A percentile compares a stretch with the other conserved stretches of the same genome.
These are phyloP conservation scores for Aspergillus sclerotialis DNA, from an alignment of 2,329 filamentous ascomycete species.

Conservation along the genomic window DNA sequence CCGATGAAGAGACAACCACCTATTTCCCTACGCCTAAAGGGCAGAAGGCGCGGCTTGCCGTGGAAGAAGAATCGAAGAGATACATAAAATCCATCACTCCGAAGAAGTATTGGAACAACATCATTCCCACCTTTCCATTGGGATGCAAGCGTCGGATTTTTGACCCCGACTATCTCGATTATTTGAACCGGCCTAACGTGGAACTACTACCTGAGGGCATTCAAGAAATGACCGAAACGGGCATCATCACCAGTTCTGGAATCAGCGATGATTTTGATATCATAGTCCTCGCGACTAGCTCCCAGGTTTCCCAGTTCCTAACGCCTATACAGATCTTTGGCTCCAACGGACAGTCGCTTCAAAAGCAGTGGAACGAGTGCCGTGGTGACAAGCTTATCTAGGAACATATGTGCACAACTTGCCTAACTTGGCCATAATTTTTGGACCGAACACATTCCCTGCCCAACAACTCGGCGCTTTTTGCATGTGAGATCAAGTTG, in stretches of 20 bases:
- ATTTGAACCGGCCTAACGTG: conserved; percentile 13
- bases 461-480: conserved; percentile 23
- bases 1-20: no score
- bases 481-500: conserved; percentile 21
- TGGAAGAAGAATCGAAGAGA: no score
- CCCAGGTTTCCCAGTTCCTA: conserved; percentile 29
- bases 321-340: conserved; percentile 26
- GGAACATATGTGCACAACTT: conserved; percentile 12
- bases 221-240: conserved; percentile 7
- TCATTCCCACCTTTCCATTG: conserved; percentile 23
- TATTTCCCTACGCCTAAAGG: no score
- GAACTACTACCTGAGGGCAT: conserved; percentile 6
- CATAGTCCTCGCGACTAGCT: conserved; percentile 30
- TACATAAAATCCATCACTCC: no score
- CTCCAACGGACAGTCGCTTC: conserved; percentile 11
- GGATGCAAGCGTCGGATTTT: conserved; percentile 27
- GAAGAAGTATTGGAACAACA: conserved; percentile 15
- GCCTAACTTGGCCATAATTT: conserved; percentile 15
- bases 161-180: conserved; percentile 20
- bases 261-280: conserved; percentile 17
- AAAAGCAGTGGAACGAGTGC: conserved; percentile 20
- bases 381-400: conserved; percentile 13
- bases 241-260: conserved; percentile 9
- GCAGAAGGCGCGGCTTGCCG: no score
- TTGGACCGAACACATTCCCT: conserved; percentile 17